These are phyloP conservation scores for Tremellales sp. DNA, from an alignment of 1,284 basidiomycete species.

Conservation along the genomic window DNA sequence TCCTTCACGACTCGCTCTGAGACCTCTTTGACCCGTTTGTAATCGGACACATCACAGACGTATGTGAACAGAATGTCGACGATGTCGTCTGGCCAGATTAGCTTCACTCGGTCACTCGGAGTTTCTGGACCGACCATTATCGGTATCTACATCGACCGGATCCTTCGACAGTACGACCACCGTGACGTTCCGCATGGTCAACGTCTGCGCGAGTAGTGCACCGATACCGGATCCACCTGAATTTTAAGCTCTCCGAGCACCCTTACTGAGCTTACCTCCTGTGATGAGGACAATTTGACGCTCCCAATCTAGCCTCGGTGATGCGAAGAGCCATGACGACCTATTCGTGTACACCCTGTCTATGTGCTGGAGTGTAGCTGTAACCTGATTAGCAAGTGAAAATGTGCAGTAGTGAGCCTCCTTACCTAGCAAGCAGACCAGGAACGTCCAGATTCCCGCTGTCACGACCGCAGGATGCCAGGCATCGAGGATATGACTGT, in stretches of 20 bases:
- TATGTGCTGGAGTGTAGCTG: conserved; percentile 66
- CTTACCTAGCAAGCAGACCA: too few relatives aligned
- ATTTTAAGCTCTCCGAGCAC: neutral
- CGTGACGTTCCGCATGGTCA: conserved; percentile 71
- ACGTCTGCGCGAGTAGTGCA: conserved; percentile 72
- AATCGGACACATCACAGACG: conserved; percentile 84
- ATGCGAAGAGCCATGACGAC: conserved; percentile 57
- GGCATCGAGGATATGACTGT: conserved; percentile 60
- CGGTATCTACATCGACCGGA: conserved; percentile 48
- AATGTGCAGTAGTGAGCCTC: too few relatives aligned
- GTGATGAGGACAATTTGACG: conserved; percentile 84
- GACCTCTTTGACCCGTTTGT: conserved; percentile 69
- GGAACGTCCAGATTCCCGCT: conserved; percentile 55
- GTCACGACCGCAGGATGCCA: conserved; percentile 55
- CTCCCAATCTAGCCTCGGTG: conserved; percentile 66
- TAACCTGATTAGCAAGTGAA: neutral
- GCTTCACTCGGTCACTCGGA: neutral
- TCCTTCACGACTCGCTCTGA: conserved; percentile 69
- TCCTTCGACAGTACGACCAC: conserved; percentile 82
- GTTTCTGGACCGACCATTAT: conserved; percentile 5
- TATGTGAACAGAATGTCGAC: conserved; percentile 67
- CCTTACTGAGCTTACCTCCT: conserved; percentile 59
- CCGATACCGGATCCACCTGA: conserved; percentile 84
- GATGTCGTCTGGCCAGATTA: neutral
- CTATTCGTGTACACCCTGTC: conserved; percentile 70